Conservation (phyloP, 768 basidiomycete species). For the Cystobasidium onofrii region DNA sequence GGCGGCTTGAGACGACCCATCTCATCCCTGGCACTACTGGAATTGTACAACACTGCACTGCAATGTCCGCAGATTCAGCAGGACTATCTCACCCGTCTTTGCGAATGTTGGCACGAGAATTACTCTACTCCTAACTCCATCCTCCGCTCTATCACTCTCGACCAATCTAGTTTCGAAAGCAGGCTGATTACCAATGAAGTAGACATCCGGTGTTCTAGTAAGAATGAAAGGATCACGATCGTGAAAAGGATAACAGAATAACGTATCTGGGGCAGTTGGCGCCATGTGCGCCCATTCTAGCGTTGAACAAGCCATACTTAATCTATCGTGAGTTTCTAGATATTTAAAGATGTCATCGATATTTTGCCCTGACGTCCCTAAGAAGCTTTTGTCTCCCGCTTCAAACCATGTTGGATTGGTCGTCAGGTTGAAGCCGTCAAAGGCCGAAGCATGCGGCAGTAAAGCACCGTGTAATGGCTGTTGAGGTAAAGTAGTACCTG, state of each 20-base stretch:
- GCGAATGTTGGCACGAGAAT: conserved; percentile 74
- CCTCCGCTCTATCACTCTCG: conserved; percentile 46
- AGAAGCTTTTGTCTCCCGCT: conserved; percentile 47
- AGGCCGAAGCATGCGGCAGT: conserved; percentile 55
- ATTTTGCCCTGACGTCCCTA: conserved; percentile 86
- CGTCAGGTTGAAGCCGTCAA: conserved; percentile 59
- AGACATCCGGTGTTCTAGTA: conserved; percentile 74
- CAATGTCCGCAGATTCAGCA: conserved; percentile 70
- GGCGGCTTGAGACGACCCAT: no score
- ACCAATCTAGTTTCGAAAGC: conserved; percentile 68
- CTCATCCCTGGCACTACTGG: conserved; percentile 1
- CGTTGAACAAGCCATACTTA: conserved; percentile 67
- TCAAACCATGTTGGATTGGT: conserved; percentile 85
- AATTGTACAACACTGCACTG: conserved; percentile 52
- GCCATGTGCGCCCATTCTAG: conserved; percentile 91
- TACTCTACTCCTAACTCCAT: conserved; percentile 51
- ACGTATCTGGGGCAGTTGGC: conserved; percentile 96
- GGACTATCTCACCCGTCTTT: conserved; percentile 65
- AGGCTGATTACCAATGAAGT: conserved; percentile 85
- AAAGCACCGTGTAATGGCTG: conserved; percentile 86
- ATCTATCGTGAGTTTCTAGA: conserved; percentile 57
- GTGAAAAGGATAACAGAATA: conserved; percentile 95
- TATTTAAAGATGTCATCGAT: conserved; percentile 94
- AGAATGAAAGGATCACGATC: conserved; percentile 82
- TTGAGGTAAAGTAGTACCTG: conserved; percentile 82